A percentile compares a stretch with the other conserved stretches of the same genome.
phyloP scores from a whole-genome alignment of 2,329 filamentous ascomycete genomes.

The Ceratocystis alfenasii region DNA sequence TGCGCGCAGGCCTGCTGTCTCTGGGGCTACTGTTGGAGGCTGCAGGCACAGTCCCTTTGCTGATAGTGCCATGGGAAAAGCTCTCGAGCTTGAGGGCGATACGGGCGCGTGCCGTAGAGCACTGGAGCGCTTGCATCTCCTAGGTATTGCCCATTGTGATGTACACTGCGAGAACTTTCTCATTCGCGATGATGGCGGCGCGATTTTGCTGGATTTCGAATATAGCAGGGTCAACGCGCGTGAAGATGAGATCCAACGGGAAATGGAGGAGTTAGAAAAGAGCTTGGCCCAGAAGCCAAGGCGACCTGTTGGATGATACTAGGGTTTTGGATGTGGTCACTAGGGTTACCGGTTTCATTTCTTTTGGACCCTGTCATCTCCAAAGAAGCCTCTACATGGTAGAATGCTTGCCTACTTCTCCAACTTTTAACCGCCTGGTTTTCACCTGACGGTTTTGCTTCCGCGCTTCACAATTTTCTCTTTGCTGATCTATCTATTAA shows the following conservation, averaged over 20 bases:
- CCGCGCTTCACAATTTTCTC: background rate
- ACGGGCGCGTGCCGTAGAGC: background rate
- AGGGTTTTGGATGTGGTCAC: background rate
- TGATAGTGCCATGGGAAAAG: background rate
- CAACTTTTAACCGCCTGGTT: background rate
- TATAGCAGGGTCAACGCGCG: slow-evolving; percentile 4
- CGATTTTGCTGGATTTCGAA: slow-evolving; percentile 13
- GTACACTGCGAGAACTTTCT: slow-evolving; percentile 15
- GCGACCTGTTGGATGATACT: background rate
- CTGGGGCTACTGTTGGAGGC: no score
- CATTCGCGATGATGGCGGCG: slow-evolving; percentile 5
- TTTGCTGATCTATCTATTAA: background rate
- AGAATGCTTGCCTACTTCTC: background rate
- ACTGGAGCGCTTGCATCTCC: slow-evolving; percentile 7
- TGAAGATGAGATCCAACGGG: background rate
- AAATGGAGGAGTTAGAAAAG: slow-evolving; percentile 11
- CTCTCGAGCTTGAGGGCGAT: slow-evolving; percentile 1
- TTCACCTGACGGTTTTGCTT: background rate
- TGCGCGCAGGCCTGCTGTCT: slow-evolving; percentile 4
- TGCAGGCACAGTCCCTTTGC: background rate
- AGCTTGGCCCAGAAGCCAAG: background rate
- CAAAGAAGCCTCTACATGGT: background rate
- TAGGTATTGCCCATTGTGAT: slow-evolving; percentile 12
- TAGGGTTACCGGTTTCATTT: background rate
- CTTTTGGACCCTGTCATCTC: background rate